Base-by-base conservation (phyloP, 2,329 filamentous ascomycete species). In the Fusarium drepaniforme region DNA sequence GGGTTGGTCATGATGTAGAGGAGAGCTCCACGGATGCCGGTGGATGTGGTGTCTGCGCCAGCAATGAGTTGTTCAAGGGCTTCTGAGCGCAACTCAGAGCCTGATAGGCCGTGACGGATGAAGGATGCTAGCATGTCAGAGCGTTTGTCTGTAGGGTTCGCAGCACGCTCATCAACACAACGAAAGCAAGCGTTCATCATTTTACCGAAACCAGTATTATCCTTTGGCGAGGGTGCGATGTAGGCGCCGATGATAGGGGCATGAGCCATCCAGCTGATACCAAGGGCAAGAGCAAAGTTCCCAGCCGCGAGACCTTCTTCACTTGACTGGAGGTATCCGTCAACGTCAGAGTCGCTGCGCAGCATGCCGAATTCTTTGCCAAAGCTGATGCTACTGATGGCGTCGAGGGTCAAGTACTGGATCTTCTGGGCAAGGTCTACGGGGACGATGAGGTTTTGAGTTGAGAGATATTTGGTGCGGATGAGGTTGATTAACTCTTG, bases 321-420 rank as follows among this genome's bases (percentile, higher is more conserved):
- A 13, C 63, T 80, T 0, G 81, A 81, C 53, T 81, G 75, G 44
- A 87, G 67, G 63, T 86, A 84, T 12, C 77, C 76, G 44, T 86
- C 82, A 2, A 86, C 78, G 58, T 90, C 88, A 1, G 78, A 73
- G 72, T 90, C 86, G 8, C 79, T 78, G 1, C 77, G 77, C 4
- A 90, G 80, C 76, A 88, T 84, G 30, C 88, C 87, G 64, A 88
- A 90, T 0, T 85, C 60, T 16, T 83, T 80, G n/a, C 88, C 88
- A 18, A 90, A 84, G 0, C 86, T 86, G 18, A 90, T 80, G 28
- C 83, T 82, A 51, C 84, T 87, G 68, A 90, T 88, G 11, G 89
- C 86, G 72, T 90, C 89, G 2, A 90, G 80, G 0, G 88, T 87
- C 66, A 90, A 87, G 78, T 83, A 89, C 21, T 88, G 85, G 0